A percentile compares a stretch with the other conserved stretches of the same genome.
These are phyloP conservation scores for Colletotrichum sp. DNA, from an alignment of 2,329 filamentous ascomycete species.

Conservation along the genomic window DNA sequence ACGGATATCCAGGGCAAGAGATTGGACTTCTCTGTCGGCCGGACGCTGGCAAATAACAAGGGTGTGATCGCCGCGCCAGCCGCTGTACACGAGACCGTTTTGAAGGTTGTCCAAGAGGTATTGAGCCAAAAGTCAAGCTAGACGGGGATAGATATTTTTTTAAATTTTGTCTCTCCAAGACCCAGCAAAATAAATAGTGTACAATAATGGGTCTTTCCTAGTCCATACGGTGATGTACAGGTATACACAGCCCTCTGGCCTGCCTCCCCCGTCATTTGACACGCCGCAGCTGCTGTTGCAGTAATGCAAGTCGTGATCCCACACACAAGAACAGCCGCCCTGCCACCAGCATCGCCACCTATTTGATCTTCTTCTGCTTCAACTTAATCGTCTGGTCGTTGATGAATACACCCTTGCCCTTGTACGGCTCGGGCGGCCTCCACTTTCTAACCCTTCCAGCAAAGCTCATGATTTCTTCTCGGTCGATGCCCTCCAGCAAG, in stretches of 20 bases:
- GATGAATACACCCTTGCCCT: conserved; percentile 98
- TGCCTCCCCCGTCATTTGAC: neutral
- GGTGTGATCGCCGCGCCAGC: conserved; percentile 89
- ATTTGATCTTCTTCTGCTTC: conserved; percentile 98
- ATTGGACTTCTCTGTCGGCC: conserved; percentile 84
- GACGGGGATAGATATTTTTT: neutral
- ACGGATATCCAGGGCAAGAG: conserved; percentile 86
- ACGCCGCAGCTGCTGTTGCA: neutral
- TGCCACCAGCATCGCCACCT: conserved; percentile 35
- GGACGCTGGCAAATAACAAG: conserved; percentile 89
- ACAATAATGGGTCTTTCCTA: conserved; percentile 6
- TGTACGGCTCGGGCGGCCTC: conserved; percentile 95
- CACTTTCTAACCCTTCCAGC: conserved; percentile 87
- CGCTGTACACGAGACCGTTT: conserved; percentile 75
- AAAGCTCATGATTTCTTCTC: conserved; percentile 87
- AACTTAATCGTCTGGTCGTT: conserved; percentile 97
- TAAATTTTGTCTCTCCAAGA: neutral
- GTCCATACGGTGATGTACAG: conserved; percentile 20
- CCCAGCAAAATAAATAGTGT: neutral
- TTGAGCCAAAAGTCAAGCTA: conserved; percentile 45
- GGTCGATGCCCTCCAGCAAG: conserved; percentile 85
- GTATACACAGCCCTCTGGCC: conserved; percentile 18
- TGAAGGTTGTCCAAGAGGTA: conserved; percentile 83
- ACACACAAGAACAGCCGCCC: neutral
- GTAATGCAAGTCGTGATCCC: neutral